A percentile compares a stretch with the other conserved stretches of the same genome.
Conservation (phyloP, 1,139 yeast species). For the Saccharomycopsis hybrid region DNA sequence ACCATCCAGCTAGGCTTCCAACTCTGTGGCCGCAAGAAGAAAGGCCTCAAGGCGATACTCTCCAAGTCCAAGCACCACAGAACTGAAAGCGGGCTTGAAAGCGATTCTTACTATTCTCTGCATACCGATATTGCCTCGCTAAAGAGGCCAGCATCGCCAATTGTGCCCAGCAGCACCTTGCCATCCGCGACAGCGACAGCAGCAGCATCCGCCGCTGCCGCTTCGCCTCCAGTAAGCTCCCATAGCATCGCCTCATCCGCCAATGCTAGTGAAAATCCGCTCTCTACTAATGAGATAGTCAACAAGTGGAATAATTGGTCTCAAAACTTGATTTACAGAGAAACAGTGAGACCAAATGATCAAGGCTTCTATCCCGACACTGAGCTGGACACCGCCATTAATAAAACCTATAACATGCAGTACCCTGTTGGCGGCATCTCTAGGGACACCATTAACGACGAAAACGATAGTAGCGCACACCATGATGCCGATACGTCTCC, state of each 20-base stretch:
- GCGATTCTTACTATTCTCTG: too few relatives aligned
- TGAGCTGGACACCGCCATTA: slow-evolving; percentile 22
- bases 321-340: slow-evolving; percentile 14
- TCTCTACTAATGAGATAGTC: slow-evolving; percentile 19
- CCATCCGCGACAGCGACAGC: too few relatives aligned
- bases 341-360: slow-evolving; percentile 24
- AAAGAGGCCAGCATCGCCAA: not conserved
- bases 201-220: not conserved
- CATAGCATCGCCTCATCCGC: not conserved
- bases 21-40: slow-evolving; percentile 30
- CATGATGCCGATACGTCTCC: not conserved
- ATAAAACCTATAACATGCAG: slow-evolving; percentile 14
- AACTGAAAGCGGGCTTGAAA: slow-evolving; percentile 1
- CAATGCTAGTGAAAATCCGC: slow-evolving; percentile 15
- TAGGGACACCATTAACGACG: not conserved
- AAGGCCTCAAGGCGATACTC: slow-evolving; percentile 20
- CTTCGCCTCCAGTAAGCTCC: not conserved
- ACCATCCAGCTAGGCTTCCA: slow-evolving; percentile 47
- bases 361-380: slow-evolving; percentile 32
- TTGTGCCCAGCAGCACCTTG: not conserved
- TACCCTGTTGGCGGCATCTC: too few relatives aligned
- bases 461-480: not conserved
- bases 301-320: slow-evolving; percentile 23
- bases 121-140: not conserved
- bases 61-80: slow-evolving; percentile 1